Evolutionary conservation across 2,329 filamentous ascomycete species (phyloP).

Genomic region (Teratosphaeria gauchensis): DNA sequence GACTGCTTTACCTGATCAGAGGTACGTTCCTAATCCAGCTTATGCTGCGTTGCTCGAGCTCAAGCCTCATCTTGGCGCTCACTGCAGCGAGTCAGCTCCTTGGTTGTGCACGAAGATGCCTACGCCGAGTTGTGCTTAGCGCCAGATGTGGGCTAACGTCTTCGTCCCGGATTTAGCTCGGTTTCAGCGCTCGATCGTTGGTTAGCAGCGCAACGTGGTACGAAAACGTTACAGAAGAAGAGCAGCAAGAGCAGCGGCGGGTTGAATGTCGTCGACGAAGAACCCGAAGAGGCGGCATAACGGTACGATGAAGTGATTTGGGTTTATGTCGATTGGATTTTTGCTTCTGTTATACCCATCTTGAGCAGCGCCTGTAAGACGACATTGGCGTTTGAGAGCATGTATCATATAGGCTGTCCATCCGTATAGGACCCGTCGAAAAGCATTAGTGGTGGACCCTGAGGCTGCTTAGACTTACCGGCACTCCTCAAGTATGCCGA

Average conservation of each 20-base stretch:
- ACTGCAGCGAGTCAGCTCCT: background rate
- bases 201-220: conserved; percentile 17
- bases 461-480: background rate
- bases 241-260: conserved; percentile 11
- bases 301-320: background rate
- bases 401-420: background rate
- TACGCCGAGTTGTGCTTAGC: conserved; percentile 2
- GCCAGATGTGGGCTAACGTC: background rate
- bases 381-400: background rate
- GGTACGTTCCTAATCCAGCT: conserved; percentile 12
- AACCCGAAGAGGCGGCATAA: conserved; percentile 4
- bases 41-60: background rate
- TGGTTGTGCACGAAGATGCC: background rate
- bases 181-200: conserved; percentile 17
- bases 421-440: background rate
- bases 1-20: conserved; percentile 16
- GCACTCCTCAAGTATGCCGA: background rate
- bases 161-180: conserved; percentile 9
- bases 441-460: background rate
- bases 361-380: background rate
- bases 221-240: conserved; percentile 10
- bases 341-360: background rate
- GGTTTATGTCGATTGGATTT: background rate
- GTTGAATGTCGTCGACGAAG: conserved; percentile 19
- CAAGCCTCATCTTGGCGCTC: background rate